These are phyloP conservation scores for Aspergillus novofumigatus DNA, from an alignment of 2,329 filamentous ascomycete genomes.

Conservation along the genomic window DNA sequence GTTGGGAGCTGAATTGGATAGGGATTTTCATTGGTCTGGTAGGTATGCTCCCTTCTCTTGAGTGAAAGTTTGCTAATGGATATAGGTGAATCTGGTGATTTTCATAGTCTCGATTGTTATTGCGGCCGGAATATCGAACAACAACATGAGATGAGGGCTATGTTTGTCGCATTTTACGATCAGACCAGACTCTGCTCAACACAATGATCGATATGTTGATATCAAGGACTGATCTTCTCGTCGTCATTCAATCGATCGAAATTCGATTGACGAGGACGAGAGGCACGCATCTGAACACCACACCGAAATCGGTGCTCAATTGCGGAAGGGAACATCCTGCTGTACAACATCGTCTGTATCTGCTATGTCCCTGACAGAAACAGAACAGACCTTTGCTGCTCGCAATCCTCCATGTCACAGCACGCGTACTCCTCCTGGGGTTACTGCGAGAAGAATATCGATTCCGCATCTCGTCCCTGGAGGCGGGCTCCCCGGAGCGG, in stretches of 20 bases:
- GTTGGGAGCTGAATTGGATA: constrained; percentile 54
- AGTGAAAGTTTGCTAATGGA: not conserved
- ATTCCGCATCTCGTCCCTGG: constrained; percentile 10
- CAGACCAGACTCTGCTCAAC: not conserved
- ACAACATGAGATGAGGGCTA: not conserved
- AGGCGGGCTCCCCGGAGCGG: constrained; percentile 16
- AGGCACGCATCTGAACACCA: constrained; percentile 12
- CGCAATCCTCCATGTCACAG: constrained; percentile 17
- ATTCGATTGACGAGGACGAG: not conserved
- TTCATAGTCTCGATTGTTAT: not conserved
- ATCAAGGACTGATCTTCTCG: not conserved
- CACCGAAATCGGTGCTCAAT: constrained; percentile 40
- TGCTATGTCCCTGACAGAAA: not conserved
- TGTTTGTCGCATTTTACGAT: not conserved
- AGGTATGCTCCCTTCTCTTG: constrained; percentile 24
- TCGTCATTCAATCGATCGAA: not conserved
- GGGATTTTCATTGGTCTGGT: constrained; percentile 47
- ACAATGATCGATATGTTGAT: not conserved
- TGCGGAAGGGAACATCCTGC: constrained; percentile 41
- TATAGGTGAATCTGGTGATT: not conserved
- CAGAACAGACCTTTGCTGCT: constrained; percentile 14
- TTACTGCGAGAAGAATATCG: constrained; percentile 16
- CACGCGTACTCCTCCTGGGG: constrained; percentile 18
- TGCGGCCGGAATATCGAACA: not conserved
- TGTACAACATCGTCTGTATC: not conserved